Base-by-base conservation (phyloP, 306 rosid species). In the Boehmeria nivea region DNA sequence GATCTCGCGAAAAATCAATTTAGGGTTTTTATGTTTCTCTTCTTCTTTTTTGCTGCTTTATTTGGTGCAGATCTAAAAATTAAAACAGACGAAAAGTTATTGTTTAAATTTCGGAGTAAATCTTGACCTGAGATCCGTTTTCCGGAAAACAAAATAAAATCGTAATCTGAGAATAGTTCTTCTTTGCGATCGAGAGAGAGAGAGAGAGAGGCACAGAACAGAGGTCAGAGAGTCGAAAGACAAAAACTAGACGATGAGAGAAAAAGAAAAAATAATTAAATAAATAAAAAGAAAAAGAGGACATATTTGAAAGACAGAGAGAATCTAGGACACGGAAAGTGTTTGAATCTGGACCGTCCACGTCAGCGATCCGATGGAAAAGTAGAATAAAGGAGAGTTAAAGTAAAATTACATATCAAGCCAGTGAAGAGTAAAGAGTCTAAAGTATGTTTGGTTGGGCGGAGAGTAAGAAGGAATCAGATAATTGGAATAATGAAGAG, bases 311-410 rank as follows among this genome's bases (percentile, higher is more conserved):
- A 46, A 21, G 48, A 58, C 49, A 54, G 64, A 60, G 64, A 59
- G 71, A 69, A 76, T 76, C 75, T 59, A 58, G 60, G 54, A 51
- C 56, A 51, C 53, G 44, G 23, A 27, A 21, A 60, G 34, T 21
- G 14, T 43, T 78, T 52, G 70, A 69, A 88, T 85, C 94, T 72
- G 38, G 50, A 43, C 88, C 94, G 80, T 78, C 66, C 94, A 85
- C 88, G 94, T 85, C 84, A 76, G 54, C 56, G 76, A 84, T 82
- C 88, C 78, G 38, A 3, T 6, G 34, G 8, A 8, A 28, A 28
- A 28, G 34, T 3, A 28, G 34, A n/a, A n/a, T n/a, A n/a, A n/a
- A n/a, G n/a, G n/a, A n/a, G n/a, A n/a, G n/a, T n/a, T n/a, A n/a
- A n/a, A n/a, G n/a, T n/a, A n/a, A n/a, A n/a, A n/a, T n/a, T n/a